Evolutionary conservation across 768 basidiomycete species (phyloP).

Genomic region (Pulveroboletus sp.): DNA sequence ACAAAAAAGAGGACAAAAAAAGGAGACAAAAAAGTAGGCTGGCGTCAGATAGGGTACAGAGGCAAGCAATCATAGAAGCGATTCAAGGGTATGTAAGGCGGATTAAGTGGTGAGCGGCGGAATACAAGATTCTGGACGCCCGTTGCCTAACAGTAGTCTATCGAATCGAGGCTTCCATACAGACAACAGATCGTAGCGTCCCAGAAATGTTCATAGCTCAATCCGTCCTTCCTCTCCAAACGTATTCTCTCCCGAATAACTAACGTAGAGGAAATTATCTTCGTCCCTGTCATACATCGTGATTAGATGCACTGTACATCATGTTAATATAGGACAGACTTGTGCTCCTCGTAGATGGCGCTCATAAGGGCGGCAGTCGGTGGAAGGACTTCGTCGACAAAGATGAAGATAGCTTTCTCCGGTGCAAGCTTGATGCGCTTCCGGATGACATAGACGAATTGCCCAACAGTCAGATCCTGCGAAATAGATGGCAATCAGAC

Average conservation of each 20-base stretch:
- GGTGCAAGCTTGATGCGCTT: constrained; percentile 99
- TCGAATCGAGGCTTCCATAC: constrained; percentile 18
- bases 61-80: constrained; percentile 21
- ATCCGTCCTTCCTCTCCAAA: constrained; percentile 54
- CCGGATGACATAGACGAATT: constrained; percentile 99
- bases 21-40: constrained; percentile 3
- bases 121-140: constrained; percentile 14
- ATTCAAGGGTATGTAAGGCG: constrained; percentile 25
- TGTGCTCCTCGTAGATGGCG: constrained; percentile 99
- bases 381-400: constrained; percentile 97
- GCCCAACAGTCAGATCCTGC: constrained; percentile 93
- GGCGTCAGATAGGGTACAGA: constrained; percentile 26
- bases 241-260: constrained; percentile 98
- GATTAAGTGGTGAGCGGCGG: constrained; percentile 10
- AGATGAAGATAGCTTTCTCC: constrained; percentile 99
- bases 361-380: constrained; percentile 99
- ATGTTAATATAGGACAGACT: constrained; percentile 51
- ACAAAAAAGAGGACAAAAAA: constrained; percentile 1
- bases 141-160: constrained; percentile 29
- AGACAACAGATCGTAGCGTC: constrained; percentile 18
- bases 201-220: constrained; percentile 27
- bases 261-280: constrained; percentile 97
- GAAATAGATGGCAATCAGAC: constrained; percentile 20
- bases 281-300: constrained; percentile 66
- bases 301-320: constrained; percentile 24